Percentiles rank a stretch among this genome's conserved stretches.
Conservation (phyloP, 345 rosid genomes). For the Sonneratia alba region DNA sequence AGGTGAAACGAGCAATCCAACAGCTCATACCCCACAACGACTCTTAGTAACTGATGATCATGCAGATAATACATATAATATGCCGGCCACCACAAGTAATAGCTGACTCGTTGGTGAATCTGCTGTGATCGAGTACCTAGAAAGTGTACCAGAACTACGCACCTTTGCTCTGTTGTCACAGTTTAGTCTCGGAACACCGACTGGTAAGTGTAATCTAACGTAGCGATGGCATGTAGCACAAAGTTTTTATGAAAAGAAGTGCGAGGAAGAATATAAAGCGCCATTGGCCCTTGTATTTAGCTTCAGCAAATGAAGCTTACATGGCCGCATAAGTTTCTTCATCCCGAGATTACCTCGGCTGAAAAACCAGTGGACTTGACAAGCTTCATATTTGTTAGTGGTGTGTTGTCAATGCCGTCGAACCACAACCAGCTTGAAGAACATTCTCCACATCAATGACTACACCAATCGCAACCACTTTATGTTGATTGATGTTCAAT, state of each 20-base stretch:
- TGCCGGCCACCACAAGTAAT: neutral
- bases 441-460: no score
- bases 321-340: no score
- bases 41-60: constrained; percentile 3
- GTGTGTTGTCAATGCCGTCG: no score
- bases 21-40: constrained; percentile 45
- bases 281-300: no score
- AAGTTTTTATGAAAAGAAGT: neutral
- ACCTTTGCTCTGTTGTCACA: no score
- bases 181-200: neutral
- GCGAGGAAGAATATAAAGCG: neutral
- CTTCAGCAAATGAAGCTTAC: neutral
- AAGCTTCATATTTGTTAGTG: no score
- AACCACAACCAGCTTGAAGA: no score
- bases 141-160: neutral
- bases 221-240: constrained; percentile 1
- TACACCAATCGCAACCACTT: no score
- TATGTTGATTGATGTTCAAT: no score
- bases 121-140: constrained; percentile 2
- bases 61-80: neutral
- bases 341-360: no score
- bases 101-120: constrained; percentile 3
- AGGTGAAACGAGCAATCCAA: constrained; percentile 71
- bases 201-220: constrained; percentile 11
- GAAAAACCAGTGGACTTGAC: no score